Evolutionary conservation across 1,284 basidiomycete genomes (phyloP).

Genomic region (Coniophora puteana): DNA sequence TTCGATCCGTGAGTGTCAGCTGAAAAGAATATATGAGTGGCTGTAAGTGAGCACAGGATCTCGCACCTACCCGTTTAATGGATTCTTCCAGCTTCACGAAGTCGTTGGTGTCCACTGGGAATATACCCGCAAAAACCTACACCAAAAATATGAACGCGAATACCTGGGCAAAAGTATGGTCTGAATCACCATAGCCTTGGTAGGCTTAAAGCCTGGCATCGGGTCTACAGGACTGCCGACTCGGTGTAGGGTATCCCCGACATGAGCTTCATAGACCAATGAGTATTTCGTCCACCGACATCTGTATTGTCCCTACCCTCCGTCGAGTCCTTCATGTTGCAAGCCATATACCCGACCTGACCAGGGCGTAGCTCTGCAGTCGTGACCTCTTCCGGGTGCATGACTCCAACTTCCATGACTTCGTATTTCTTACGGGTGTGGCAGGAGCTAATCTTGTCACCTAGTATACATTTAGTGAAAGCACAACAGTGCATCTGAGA

Average conservation of each 20-base stretch:
- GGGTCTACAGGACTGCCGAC: slow-evolving; percentile 76
- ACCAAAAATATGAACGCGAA: slow-evolving; percentile 3
- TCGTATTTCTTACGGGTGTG: slow-evolving; percentile 92
- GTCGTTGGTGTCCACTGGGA: slow-evolving; percentile 89
- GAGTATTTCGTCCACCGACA: slow-evolving; percentile 11
- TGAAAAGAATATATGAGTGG: slow-evolving; percentile 27
- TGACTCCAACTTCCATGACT: slow-evolving; percentile 87
- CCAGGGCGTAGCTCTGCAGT: slow-evolving; percentile 74
- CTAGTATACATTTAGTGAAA: slow-evolving; percentile 33
- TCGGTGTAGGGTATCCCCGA: slow-evolving; percentile 91
- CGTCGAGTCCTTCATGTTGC: slow-evolving; percentile 98
- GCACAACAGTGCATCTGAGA: neutral
- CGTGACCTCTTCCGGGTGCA: slow-evolving; percentile 85
- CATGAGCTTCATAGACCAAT: slow-evolving; percentile 56
- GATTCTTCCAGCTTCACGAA: slow-evolving; percentile 96
- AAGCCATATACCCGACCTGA: slow-evolving; percentile 89
- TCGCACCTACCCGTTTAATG: slow-evolving; percentile 71
- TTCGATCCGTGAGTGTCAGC: slow-evolving; percentile 85
- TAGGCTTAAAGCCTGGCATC: slow-evolving; percentile 89
- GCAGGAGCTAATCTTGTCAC: slow-evolving; percentile 86
- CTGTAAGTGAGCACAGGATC: no score
- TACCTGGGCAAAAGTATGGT: neutral
- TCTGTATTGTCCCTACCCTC: slow-evolving; percentile 68
- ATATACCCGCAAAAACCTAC: slow-evolving; percentile 93
- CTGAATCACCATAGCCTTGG: slow-evolving; percentile 88